Conservation (phyloP, 2,329 filamentous ascomycete species). For the Boeremia lycopersici region DNA sequence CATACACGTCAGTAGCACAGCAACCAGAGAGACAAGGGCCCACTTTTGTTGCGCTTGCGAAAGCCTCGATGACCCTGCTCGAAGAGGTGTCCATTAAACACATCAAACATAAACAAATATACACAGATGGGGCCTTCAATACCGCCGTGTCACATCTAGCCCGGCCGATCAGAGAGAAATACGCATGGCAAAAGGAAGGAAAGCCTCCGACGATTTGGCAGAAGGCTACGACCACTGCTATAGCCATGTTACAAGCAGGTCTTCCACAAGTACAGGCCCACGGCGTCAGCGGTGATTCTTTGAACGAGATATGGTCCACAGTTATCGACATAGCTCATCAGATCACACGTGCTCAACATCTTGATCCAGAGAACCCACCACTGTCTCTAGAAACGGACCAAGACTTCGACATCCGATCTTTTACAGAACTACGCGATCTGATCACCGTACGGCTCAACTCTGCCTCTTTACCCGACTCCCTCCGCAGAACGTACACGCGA, state of each 20-base stretch:
- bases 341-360: slow-evolving; percentile 49
- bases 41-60: slow-evolving; percentile 89
- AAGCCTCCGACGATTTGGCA: slow-evolving; percentile 78
- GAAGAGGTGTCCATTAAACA: slow-evolving; percentile 66
- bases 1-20: slow-evolving; percentile 58
- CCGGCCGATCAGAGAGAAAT: slow-evolving; percentile 77
- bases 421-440: slow-evolving; percentile 70
- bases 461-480: slow-evolving; percentile 66
- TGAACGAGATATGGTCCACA: slow-evolving; percentile 67
- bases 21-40: slow-evolving; percentile 57
- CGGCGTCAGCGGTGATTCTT: slow-evolving; percentile 44
- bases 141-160: slow-evolving; percentile 70
- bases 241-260: slow-evolving; percentile 71
- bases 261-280: slow-evolving; percentile 55
- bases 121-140: slow-evolving; percentile 69
- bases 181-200: slow-evolving; percentile 74
- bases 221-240: slow-evolving; percentile 72
- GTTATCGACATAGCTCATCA: slow-evolving; percentile 45
- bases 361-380: slow-evolving; percentile 42
- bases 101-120: slow-evolving; percentile 69
- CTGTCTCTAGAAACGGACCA: slow-evolving; percentile 64
- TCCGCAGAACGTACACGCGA: slow-evolving; percentile 72
- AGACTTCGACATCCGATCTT: slow-evolving; percentile 78
- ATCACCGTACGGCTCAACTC: slow-evolving; percentile 77
- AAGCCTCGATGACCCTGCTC: slow-evolving; percentile 75